These are phyloP conservation scores for Spiraea crenata DNA, from an alignment of 331 rosid genomes.

Conservation along the genomic window DNA sequence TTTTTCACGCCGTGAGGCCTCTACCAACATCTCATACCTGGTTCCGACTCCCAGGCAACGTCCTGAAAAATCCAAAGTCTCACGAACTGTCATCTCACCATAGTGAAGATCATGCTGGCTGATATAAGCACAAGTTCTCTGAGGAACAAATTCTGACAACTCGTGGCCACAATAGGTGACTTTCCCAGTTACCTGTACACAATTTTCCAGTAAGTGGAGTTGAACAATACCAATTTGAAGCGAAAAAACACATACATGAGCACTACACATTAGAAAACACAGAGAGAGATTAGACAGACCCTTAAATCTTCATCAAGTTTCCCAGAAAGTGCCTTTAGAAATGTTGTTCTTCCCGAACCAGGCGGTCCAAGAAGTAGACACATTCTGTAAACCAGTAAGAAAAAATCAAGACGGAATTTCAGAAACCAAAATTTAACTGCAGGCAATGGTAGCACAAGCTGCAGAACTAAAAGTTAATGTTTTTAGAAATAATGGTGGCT, in stretches of 20 bases:
- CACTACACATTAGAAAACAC: background rate
- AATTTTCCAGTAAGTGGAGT: background rate
- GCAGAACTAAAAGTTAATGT: no score
- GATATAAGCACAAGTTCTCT: constrained; percentile 47
- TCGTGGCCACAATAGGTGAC: constrained; percentile 45
- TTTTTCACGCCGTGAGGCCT: constrained; percentile 35
- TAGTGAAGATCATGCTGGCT: constrained; percentile 50
- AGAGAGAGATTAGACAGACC: constrained; percentile 22
- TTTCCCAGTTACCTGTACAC: constrained; percentile 35
- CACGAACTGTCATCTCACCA: constrained; percentile 52
- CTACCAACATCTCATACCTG: constrained; percentile 35
- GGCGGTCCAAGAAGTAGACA: constrained; percentile 37
- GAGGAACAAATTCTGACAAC: constrained; percentile 42
- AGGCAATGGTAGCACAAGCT: background rate
- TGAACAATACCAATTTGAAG: background rate
- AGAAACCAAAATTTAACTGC: background rate
- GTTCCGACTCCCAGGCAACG: constrained; percentile 46
- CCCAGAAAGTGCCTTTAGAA: constrained; percentile 31
- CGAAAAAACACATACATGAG: background rate
- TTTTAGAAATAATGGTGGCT: no score
- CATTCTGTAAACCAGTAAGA: constrained; percentile 18
- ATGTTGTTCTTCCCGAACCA: constrained; percentile 31
- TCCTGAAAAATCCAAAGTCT: constrained; percentile 45
- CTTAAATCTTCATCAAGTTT: constrained; percentile 30
- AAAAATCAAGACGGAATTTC: background rate